Conservation (phyloP, 1,139 yeast genomes). For the Tardiomyces blankii region DNA sequence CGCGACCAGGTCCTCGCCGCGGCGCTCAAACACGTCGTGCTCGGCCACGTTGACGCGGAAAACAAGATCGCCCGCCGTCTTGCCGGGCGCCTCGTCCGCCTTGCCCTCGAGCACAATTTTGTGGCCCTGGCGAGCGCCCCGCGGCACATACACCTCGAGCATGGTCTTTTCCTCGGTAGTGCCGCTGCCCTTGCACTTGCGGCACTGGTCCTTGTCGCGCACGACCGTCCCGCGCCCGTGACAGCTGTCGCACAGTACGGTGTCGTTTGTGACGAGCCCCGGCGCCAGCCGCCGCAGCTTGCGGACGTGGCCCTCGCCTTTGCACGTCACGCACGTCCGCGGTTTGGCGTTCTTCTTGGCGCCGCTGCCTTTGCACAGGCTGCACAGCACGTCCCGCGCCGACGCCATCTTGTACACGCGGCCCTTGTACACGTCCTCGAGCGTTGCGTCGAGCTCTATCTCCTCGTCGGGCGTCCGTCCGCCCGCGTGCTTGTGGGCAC, state of each 20-base stretch:
- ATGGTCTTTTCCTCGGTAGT: constrained; percentile 58
- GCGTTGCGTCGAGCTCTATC: constrained; percentile 49
- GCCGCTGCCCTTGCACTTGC: constrained; percentile 58
- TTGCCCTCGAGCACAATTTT: constrained; percentile 51
- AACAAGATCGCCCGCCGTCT: constrained; percentile 67
- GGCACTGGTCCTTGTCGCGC: constrained; percentile 64
- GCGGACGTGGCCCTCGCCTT: constrained; percentile 57
- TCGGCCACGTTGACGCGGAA: constrained; percentile 42
- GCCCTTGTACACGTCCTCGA: constrained; percentile 76
- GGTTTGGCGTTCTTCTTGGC: constrained; percentile 49
- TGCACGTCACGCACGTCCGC: constrained; percentile 53
- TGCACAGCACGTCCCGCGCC: constrained; percentile 63
- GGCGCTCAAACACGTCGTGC: constrained; percentile 40
- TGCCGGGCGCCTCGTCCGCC: constrained; percentile 65
- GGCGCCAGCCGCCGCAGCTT: constrained; percentile 61
- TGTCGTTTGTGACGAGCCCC: constrained; percentile 59
- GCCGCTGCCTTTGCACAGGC: constrained; percentile 64
- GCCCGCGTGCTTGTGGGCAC: constrained; percentile 6
- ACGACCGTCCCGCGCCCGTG: constrained; percentile 57
- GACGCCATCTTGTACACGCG: constrained; percentile 67
- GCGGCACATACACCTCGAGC: constrained; percentile 65
- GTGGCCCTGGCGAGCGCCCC: constrained; percentile 60
- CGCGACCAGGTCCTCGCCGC: constrained; percentile 55
- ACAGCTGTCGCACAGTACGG: constrained; percentile 58
- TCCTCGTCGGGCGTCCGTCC: constrained; percentile 54